Conservation (phyloP, 371 early-diverging fungal genomes). For the Mortierella polycephala region DNA sequence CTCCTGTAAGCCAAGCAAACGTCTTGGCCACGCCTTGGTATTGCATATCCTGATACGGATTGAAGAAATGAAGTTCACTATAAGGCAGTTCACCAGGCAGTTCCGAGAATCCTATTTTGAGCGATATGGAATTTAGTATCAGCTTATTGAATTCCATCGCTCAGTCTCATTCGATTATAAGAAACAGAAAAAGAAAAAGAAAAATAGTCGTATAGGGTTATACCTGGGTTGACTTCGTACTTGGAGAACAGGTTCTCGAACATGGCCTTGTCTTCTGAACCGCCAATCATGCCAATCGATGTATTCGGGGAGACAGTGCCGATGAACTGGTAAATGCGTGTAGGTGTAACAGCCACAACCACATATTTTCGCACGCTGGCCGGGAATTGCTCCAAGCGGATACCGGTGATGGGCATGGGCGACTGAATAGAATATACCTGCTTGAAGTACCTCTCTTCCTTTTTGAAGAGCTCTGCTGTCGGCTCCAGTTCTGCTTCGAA, state of each 20-base stretch:
- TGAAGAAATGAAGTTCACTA: constrained; percentile 74
- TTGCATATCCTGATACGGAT: constrained; percentile 72
- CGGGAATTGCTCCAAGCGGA: constrained; percentile 84
- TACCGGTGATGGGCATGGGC: constrained; percentile 80
- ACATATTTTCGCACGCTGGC: constrained; percentile 76
- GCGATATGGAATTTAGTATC: no score
- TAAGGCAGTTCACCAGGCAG: constrained; percentile 72
- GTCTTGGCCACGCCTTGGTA: constrained; percentile 73
- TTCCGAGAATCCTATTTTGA: constrained; percentile 79
- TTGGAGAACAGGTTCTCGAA: constrained; percentile 72
- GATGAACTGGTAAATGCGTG: constrained; percentile 87
- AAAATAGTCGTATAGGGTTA: no score
- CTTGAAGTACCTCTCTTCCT: constrained; percentile 80
- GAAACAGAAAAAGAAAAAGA: no score
- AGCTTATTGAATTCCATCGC: no score
- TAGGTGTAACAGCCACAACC: constrained; percentile 81
- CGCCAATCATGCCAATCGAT: constrained; percentile 33
- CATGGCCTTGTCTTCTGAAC: constrained; percentile 59
- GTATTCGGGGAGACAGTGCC: constrained; percentile 66
- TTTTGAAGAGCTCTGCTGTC: constrained; percentile 83
- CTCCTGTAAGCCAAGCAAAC: constrained; percentile 83
- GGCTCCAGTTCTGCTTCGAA: constrained; percentile 89
- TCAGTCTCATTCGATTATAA: no score
- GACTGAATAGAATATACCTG: constrained; percentile 74
- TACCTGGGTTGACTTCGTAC: constrained; percentile 70